Conservation (phyloP, 352 stramenopile species). For the Pythium coloratum region DNA sequence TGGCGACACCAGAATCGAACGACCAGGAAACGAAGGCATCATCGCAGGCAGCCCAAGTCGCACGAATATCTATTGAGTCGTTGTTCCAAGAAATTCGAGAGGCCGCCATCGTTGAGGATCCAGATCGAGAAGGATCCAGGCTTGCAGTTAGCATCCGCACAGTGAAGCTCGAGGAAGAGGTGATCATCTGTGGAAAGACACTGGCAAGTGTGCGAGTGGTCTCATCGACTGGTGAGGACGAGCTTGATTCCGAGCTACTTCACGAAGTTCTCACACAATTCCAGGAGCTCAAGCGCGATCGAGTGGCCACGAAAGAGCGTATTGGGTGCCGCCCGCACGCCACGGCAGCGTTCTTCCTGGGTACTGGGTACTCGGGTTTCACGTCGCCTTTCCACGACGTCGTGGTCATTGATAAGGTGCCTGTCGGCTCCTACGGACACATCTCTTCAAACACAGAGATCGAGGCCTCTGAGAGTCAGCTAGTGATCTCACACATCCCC, state of each 20-base stretch:
- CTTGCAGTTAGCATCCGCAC: background rate
- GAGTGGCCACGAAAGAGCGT: constrained; percentile 1
- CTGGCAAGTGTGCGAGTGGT: background rate
- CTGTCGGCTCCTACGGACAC: background rate
- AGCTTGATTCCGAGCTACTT: background rate
- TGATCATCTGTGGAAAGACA: background rate
- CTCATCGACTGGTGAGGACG: background rate
- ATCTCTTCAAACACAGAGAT: background rate
- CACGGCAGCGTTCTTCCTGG: constrained; percentile 7
- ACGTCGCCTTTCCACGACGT: constrained; percentile 6
- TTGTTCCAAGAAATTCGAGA: constrained; percentile 3
- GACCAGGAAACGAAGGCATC: background rate
- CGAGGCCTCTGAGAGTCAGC: background rate
- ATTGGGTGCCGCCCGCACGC: constrained; percentile 5
- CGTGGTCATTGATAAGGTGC: constrained; percentile 9
- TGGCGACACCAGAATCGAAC: background rate
- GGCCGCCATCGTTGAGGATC: background rate
- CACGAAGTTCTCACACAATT: constrained; percentile 3
- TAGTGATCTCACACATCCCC: background rate
- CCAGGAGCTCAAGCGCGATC: background rate
- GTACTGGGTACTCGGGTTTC: constrained; percentile 14
- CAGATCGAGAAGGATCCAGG: background rate
- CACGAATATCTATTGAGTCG: constrained; percentile 22
- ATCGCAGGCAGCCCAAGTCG: background rate
- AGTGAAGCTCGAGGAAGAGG: background rate